Conservation (phyloP, 1,139 yeast species). For the Candida sanyaensis region DNA sequence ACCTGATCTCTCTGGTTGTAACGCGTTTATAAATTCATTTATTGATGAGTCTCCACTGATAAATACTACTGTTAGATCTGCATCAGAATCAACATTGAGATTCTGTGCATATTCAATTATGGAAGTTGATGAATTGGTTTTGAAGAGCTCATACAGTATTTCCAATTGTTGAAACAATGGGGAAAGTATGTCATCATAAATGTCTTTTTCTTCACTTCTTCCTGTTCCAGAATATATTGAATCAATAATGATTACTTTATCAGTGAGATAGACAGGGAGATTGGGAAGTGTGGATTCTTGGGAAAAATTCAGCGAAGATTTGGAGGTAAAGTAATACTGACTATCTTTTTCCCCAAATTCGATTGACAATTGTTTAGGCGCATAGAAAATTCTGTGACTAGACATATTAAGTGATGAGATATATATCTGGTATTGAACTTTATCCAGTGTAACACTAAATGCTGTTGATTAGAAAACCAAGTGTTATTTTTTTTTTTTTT, state of each 20-base stretch:
- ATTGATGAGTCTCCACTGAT: conserved; percentile 88
- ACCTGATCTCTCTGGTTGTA: conserved; percentile 18
- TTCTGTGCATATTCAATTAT: conserved; percentile 35
- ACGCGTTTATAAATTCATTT: conserved; percentile 68
- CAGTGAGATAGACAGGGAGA: conserved; percentile 9
- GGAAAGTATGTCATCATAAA: conserved; percentile 41
- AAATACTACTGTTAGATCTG: conserved; percentile 49
- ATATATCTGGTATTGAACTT: too few species aligned
- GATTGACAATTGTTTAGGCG: background rate
- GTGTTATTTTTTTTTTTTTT: too few species aligned
- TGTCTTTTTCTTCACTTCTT: conserved; percentile 35
- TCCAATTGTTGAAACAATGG: conserved; percentile 46
- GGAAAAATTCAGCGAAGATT: background rate
- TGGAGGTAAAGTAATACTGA: background rate
- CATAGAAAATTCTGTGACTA: background rate
- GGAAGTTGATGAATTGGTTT: conserved; percentile 36
- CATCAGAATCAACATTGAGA: conserved; percentile 16
- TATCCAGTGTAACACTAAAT: too few species aligned
- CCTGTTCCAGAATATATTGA: conserved; percentile 62
- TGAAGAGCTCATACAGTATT: conserved; percentile 37
- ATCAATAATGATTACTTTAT: conserved; percentile 37
- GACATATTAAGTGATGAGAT: background rate
- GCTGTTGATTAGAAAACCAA: too few species aligned
- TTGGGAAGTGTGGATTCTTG: background rate
- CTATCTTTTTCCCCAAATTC: conserved; percentile 3